These are phyloP conservation scores for Anthoceros angustus DNA, from an alignment of 225 moss, liverwort and hornwort genomes.

Conservation along the genomic window DNA sequence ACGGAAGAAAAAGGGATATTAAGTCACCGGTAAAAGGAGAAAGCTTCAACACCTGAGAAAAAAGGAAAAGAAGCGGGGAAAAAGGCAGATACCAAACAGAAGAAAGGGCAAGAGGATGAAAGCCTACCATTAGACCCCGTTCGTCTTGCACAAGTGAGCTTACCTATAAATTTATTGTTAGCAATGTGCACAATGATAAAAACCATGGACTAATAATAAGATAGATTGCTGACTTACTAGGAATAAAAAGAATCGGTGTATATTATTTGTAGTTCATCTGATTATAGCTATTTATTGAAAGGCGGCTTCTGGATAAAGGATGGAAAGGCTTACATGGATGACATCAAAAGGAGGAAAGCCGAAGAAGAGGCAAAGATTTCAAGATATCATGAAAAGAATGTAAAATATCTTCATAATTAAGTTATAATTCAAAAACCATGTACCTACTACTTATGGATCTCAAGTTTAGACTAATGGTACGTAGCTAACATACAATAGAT, in stretches of 20 bases:
- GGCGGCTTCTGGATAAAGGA: conserved; percentile 1
- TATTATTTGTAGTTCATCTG: neutral
- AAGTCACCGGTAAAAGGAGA: neutral
- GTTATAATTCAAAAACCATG: neutral
- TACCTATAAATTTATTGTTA: too few relatives aligned
- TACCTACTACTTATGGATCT: neutral
- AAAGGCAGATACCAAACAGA: neutral
- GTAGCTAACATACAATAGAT: too few relatives aligned
- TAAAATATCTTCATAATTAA: neutral
- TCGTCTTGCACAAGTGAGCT: neutral
- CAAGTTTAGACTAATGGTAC: neutral
- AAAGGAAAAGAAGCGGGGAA: neutral
- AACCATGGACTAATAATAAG: too few relatives aligned
- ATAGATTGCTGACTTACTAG: too few relatives aligned
- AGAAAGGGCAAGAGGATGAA: neutral
- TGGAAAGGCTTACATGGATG: conserved; percentile 3
- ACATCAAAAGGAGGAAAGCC: neutral
- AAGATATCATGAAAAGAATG: neutral
- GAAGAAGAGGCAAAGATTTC: neutral
- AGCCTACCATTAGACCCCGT: neutral
- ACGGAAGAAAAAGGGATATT: neutral
- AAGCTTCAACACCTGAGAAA: neutral
- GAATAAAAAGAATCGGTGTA: neutral
- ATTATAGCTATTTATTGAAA: neutral
- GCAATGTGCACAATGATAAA: too few relatives aligned